phyloP scores from a whole-genome alignment of 257 asterid species.

The Capsicum pubescens region DNA sequence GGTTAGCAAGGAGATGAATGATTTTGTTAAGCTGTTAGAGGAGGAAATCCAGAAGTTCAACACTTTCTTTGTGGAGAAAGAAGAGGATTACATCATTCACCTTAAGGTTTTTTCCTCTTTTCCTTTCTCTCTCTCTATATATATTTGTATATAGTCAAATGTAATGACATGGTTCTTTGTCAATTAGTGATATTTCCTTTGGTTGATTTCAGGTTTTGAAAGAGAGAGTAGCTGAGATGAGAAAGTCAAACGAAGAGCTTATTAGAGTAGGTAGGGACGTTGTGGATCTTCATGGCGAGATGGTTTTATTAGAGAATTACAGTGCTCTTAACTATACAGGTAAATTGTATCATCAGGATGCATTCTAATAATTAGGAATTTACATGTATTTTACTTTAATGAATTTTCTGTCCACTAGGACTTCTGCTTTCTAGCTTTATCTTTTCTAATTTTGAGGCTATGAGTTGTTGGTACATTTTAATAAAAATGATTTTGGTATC shows the following conservation, averaged over 20 bases:
- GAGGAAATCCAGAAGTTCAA: conserved; percentile 51
- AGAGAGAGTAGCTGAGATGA: conserved; percentile 54
- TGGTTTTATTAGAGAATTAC: conserved; percentile 81
- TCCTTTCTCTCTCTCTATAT: too few relatives aligned
- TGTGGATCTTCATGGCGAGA: conserved; percentile 90
- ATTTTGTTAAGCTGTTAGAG: conserved; percentile 48
- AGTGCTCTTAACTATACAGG: conserved; percentile 93
- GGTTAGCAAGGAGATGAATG: conserved; percentile 37
- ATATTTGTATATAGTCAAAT: too few relatives aligned
- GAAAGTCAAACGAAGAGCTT: conserved; percentile 52
- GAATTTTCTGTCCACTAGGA: too few relatives aligned
- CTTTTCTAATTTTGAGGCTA: too few relatives aligned
- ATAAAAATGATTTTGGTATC: too few relatives aligned
- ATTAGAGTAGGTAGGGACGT: conserved; percentile 64
- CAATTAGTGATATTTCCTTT: not conserved
- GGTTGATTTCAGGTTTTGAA: conserved; percentile 53
- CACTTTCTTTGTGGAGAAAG: conserved; percentile 42
- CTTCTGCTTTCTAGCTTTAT: too few relatives aligned
- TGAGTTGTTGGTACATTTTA: too few relatives aligned
- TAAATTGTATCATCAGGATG: too few relatives aligned
- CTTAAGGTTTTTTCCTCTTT: conserved; percentile 32
- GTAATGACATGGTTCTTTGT: not conserved
- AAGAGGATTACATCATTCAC: conserved; percentile 45
- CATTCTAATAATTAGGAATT: too few relatives aligned
- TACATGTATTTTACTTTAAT: too few relatives aligned